Conservation (phyloP, 768 basidiomycete genomes). For the Mycena venus region DNA sequence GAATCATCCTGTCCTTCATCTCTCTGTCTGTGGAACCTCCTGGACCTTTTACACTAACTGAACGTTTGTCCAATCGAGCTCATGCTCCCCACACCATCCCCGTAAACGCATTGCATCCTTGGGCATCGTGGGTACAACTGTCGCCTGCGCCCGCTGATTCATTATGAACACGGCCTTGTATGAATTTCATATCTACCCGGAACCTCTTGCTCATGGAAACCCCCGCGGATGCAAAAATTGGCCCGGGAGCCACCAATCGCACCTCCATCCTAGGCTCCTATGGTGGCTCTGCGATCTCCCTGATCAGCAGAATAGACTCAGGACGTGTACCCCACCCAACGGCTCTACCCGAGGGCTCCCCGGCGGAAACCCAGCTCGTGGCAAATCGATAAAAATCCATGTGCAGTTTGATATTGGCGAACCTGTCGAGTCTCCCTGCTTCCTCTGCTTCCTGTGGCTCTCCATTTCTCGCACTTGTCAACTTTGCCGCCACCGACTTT, state of each 20-base stretch:
- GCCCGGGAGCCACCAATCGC: not conserved
- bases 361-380: not conserved
- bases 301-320: slow-evolving; percentile 11
- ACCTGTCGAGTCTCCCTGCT: not conserved
- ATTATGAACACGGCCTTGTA: not conserved
- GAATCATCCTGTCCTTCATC: not conserved
- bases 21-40: not conserved
- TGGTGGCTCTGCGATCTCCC: not conserved
- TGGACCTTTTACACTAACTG: not conserved
- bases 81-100: not conserved
- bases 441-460: not conserved
- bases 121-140: not conserved
- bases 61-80: not conserved
- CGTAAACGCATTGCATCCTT: slow-evolving; percentile 1
- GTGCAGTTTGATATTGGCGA: not conserved
- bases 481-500: not conserved
- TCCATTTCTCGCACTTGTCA: not conserved
- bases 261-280: too few species aligned
- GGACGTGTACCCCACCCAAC: not conserved
- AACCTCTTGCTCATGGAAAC: slow-evolving; percentile 1
- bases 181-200: not conserved
- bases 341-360: not conserved
- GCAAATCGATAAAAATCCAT: slow-evolving; percentile 16
- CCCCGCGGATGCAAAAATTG: slow-evolving; percentile 26
- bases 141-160: slow-evolving; percentile 1